Evolutionary conservation across 768 basidiomycete genomes (phyloP), one percentile per base, ranked within the genome.

Genomic region (Boletellus sp.): DNA sequence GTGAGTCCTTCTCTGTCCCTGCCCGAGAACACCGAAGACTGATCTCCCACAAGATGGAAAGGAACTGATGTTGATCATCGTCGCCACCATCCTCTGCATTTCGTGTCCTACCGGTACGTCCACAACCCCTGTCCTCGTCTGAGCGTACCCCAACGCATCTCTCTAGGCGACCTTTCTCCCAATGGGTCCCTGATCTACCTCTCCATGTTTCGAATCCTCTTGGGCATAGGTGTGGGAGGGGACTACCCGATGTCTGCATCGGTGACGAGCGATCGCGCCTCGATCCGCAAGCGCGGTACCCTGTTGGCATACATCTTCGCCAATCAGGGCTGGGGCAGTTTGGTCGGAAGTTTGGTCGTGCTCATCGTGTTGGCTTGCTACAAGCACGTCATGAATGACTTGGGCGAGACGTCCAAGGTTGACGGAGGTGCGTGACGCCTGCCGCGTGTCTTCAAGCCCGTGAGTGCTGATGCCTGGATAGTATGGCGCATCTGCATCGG

Each of bases 221-320:
- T 90, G 32, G 89, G 89, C 0, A 69, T 91, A 16, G 89, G 88
- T 20, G 81, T 90, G 1, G 89, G 87, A 15, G 88, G 85, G 3
- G 89, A 89, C 64, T 88, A 88, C 60, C 85, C 87, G 2, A 84
- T 89, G 85, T 81, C 78, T 11, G 85, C 87, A 0, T 78, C 78
- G 10, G 72, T 88, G 50, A 79, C 84, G 11, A 79, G 78, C 6
- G 87, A 90, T 57, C 76, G 85, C 13, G 75, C 86, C 6, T 77
- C 77, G 53, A 61, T 88, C 34, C 73, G 79, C 33, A 81, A 85
- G 43, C 77, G 85, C 15, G 88, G 88, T 0, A 84, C 83, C 0
- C 75, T 90, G 68, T 74, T 91, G n/a, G 74, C 82, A 19, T 87
- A 85, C 60, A 85, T 87, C 57, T 89, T 88, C 57, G 75, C 84